These are phyloP conservation scores for Debaryomycetaceae sp. DNA, from an alignment of 1,139 yeast species.

Conservation along the genomic window DNA sequence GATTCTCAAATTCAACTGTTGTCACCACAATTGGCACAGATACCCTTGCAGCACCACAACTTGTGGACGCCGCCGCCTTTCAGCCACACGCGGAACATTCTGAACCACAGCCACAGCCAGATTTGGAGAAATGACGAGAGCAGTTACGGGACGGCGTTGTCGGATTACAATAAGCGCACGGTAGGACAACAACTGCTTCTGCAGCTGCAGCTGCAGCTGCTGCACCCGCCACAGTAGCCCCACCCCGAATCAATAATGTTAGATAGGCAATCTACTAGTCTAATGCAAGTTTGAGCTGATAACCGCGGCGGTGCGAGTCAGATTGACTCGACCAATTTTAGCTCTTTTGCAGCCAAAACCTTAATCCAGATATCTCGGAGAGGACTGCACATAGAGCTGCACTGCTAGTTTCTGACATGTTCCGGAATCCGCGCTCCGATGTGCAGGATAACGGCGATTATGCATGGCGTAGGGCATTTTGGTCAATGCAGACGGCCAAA, in stretches of 20 bases:
- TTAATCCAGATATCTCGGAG: too few relatives aligned
- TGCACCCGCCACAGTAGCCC: constrained; percentile 2
- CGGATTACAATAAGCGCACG: constrained; percentile 8
- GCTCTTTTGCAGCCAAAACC: too few relatives aligned
- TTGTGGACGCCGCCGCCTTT: constrained; percentile 9
- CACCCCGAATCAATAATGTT: not conserved
- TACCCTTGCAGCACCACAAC: constrained; percentile 7
- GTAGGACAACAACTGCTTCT: constrained; percentile 1
- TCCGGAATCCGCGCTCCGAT: constrained; percentile 4
- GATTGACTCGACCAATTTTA: too few relatives aligned
- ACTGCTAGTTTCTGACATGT: too few relatives aligned
- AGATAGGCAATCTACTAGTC: too few relatives aligned
- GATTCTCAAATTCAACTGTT: constrained; percentile 5
- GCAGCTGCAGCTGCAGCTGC: constrained; percentile 4
- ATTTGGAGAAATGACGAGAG: constrained; percentile 27
- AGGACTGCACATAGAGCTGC: too few relatives aligned
- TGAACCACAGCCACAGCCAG: constrained; percentile 20
- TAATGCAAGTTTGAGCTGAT: too few relatives aligned
- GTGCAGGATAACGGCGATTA: constrained; percentile 3
- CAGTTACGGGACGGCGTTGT: constrained; percentile 6
- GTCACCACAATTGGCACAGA: constrained; percentile 7
- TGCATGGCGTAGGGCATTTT: constrained; percentile 2
- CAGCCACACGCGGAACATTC: constrained; percentile 21
- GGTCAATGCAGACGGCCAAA: constrained; percentile 1
- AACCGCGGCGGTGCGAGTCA: too few relatives aligned